Evolutionary conservation across 1,284 basidiomycete genomes (phyloP), one percentile per base, ranked within the genome.

Genomic region (Retiboletus fuscus): DNA sequence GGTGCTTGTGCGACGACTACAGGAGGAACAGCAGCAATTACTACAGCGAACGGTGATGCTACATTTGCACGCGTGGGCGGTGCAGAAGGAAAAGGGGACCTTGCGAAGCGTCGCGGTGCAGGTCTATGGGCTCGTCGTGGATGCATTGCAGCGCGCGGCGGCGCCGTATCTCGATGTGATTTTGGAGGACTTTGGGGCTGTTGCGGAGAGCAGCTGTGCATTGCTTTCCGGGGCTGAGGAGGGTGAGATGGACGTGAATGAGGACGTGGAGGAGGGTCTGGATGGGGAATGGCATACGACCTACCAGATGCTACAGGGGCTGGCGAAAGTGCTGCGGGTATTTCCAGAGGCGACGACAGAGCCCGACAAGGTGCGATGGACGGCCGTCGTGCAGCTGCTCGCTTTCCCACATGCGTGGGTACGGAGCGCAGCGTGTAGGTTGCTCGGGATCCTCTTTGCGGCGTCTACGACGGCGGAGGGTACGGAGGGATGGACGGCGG

Each of bases 331-430:
- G n/a, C n/a, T n/a, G 46, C 88, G 88, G 43, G 83, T 89, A 2
- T 88, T 90, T 71, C 89, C 92, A 0, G 85, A 88, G 41, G 76
- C 87, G 63, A 76, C 73, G 61, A 71, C 68, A 64, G 76, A 69
- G 51, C 46, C 69, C 2, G 71, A 66, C 61, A 84, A 82, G 65
- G 82, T 95, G 3, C 82, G n/a, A n/a, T n/a, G n/a, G n/a, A n/a
- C n/a, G n/a, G n/a, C n/a, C n/a, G n/a, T n/a, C n/a, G n/a, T n/a
- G 26, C 78, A 86, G 1, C 90, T 95, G 77, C 87, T 99, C 5
- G 86, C 95, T 15, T 98, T 93, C 84, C 96, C 97, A 18, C 97
- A 99, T 83, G 91, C 95, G 7, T 99, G 97, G 97, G 96, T 98
- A 2, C 92, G 97, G 46, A 91, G 91, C 22, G 93, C 93, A 1